These are phyloP conservation scores for Linnemannia hyalina DNA, from an alignment of 192 early-diverging fungal species.

Conservation along the genomic window DNA sequence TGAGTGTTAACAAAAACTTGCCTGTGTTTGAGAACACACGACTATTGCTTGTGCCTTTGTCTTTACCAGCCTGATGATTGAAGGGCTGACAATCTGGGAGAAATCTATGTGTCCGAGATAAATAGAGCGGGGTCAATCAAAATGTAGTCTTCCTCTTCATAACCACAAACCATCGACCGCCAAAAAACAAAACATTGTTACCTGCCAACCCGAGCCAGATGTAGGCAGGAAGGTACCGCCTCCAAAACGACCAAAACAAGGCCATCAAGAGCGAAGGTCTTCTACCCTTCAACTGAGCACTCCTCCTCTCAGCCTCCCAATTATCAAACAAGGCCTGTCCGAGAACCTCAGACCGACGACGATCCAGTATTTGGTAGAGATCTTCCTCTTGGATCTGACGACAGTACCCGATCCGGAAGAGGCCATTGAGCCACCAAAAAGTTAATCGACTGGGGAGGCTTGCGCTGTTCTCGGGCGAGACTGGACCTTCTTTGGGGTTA, in stretches of 20 bases:
- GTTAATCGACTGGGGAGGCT: conserved; percentile 22
- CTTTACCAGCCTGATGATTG: conserved; percentile 10
- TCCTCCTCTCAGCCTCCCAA: conserved; percentile 16
- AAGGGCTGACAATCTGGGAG: conserved; percentile 7
- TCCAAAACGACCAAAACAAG: conserved; percentile 21
- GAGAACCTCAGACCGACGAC: conserved; percentile 22
- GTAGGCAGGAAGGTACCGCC: conserved; percentile 1
- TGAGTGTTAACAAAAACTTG: neutral
- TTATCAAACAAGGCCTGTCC: conserved; percentile 4
- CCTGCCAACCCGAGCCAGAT: conserved; percentile 29
- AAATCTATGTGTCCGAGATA: neutral
- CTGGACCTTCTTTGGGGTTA: conserved; percentile 5
- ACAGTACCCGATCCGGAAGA: conserved; percentile 40
- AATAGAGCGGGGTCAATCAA: neutral
- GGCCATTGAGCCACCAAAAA: conserved; percentile 40
- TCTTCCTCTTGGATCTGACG: conserved; percentile 45
- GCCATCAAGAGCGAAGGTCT: conserved; percentile 21
- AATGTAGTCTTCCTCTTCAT: neutral
- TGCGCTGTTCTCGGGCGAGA: conserved; percentile 44
- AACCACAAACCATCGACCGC: neutral
- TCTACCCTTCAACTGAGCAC: neutral
- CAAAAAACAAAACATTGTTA: neutral
- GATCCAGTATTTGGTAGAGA: conserved; percentile 41
- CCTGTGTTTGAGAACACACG: neutral
- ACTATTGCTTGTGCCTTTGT: neutral